Evolutionary conservation across 495 filamentous ascomycete genomes (phyloP).

Genomic region (Pyrenopolyporus hunteri): DNA sequence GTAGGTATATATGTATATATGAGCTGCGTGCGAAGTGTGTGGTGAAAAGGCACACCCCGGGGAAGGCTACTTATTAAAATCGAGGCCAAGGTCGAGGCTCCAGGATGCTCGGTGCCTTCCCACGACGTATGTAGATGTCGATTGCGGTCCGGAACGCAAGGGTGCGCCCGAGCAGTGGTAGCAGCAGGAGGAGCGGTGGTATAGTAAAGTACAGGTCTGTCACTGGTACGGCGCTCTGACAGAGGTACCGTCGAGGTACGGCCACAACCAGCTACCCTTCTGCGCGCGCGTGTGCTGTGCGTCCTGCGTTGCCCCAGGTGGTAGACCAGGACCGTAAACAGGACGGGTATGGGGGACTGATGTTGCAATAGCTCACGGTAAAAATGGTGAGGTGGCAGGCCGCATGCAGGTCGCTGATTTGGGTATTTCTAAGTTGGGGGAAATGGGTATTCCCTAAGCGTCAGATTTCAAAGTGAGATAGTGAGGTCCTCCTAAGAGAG

Average conservation of each 20-base stretch:
- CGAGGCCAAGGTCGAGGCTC: conserved; percentile 43
- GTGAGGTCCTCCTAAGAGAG: conserved; percentile 18
- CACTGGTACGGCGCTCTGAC: conserved; percentile 41
- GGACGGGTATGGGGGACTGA: conserved; percentile 43
- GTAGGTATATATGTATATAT: conserved; percentile 5
- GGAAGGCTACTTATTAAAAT: conserved; percentile 42
- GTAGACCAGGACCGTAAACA: conserved; percentile 42
- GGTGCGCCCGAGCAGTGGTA: conserved; percentile 37
- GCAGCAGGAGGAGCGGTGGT: conserved; percentile 24
- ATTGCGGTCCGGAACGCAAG: conserved; percentile 44
- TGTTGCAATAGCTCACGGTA: conserved; percentile 48
- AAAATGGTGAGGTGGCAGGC: conserved; percentile 46
- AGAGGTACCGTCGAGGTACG: conserved; percentile 46
- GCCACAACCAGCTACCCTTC: conserved; percentile 27
- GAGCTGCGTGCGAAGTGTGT: conserved; percentile 7
- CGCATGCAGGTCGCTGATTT: conserved; percentile 46
- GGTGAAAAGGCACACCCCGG: conserved; percentile 39
- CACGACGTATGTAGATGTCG: conserved; percentile 42
- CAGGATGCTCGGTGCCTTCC: conserved; percentile 41
- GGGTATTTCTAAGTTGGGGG: conserved; percentile 46
- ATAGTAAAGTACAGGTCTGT: conserved; percentile 42
- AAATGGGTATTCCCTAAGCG: conserved; percentile 35
- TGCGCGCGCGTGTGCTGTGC: conserved; percentile 25
- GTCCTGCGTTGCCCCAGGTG: conserved; percentile 39
- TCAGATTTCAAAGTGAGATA: conserved; percentile 40